Conservation (phyloP, 1,139 yeast species). For the Suhomyces wounanorum region DNA sequence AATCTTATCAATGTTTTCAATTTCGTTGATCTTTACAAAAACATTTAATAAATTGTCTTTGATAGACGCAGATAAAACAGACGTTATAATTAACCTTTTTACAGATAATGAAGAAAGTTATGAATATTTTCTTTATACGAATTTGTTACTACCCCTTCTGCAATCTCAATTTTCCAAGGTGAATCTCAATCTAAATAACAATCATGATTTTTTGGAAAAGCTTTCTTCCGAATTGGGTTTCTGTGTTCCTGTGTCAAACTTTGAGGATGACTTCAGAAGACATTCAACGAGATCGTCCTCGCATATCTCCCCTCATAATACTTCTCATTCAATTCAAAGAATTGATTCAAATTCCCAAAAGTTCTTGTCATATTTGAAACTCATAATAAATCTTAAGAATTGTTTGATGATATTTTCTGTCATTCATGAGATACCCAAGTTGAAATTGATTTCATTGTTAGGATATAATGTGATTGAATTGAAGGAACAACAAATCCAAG, state of each 20-base stretch:
- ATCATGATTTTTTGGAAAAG: slow-evolving; percentile 13
- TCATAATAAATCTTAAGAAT: slow-evolving; percentile 33
- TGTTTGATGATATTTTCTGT: slow-evolving; percentile 32
- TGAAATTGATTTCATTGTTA: slow-evolving; percentile 26
- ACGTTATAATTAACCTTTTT: slow-evolving; percentile 23
- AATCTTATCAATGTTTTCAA: slow-evolving; percentile 28
- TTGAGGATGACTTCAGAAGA: slow-evolving; percentile 1
- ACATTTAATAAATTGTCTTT: slow-evolving; percentile 34
- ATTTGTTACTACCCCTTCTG: slow-evolving; percentile 20
- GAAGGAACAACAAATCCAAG: slow-evolving; percentile 10
- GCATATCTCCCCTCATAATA: neutral
- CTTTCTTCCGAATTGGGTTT: slow-evolving; percentile 24
- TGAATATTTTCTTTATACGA: slow-evolving; percentile 21
- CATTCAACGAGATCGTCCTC: neutral
- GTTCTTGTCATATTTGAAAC: slow-evolving; percentile 26
- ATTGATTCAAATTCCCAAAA: neutral
- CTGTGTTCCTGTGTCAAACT: slow-evolving; percentile 24
- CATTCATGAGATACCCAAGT: slow-evolving; percentile 25
- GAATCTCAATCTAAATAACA: slow-evolving; percentile 9
- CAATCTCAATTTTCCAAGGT: slow-evolving; percentile 12
- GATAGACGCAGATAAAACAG: slow-evolving; percentile 21
- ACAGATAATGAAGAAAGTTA: slow-evolving; percentile 18
- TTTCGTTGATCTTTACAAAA: slow-evolving; percentile 28
- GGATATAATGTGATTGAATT: slow-evolving; percentile 24
- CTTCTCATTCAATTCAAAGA: neutral